These are phyloP conservation scores for Withania somnifera DNA, from an alignment of 305 asterid genomes.

Conservation along the genomic window DNA sequence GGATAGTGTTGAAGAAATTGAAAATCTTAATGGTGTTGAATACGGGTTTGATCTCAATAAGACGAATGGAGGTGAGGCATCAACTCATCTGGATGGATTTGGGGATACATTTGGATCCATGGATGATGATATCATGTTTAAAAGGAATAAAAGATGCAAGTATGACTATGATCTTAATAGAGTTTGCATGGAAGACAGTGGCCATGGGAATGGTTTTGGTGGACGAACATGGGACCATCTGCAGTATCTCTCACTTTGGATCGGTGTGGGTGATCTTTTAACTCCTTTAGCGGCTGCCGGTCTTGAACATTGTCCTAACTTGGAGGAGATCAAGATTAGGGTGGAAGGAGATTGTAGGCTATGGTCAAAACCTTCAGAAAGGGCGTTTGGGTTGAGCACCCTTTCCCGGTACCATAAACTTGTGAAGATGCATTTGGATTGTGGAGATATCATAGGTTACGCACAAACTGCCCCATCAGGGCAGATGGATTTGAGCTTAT, in stretches of 20 bases:
- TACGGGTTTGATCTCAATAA: conserved; percentile 36
- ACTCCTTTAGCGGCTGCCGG: conserved; percentile 48
- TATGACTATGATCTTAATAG: conserved; percentile 34
- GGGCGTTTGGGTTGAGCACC: conserved; percentile 50
- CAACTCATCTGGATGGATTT: conserved; percentile 1
- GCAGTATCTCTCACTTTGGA: conserved; percentile 60
- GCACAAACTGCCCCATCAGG: conserved; percentile 82
- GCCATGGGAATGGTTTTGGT: conserved; percentile 5
- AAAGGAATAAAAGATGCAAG: conserved; percentile 21
- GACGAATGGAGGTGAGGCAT: conserved; percentile 22
- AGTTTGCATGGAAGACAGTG: conserved; percentile 14
- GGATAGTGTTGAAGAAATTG: conserved; percentile 34
- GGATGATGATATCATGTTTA: conserved; percentile 16
- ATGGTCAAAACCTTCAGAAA: conserved; percentile 37
- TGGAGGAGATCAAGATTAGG: conserved; percentile 70
- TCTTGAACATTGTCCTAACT: conserved; percentile 54
- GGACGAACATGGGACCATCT: conserved; percentile 53
- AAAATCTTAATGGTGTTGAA: conserved; percentile 25
- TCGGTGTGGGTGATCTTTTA: conserved; percentile 63
- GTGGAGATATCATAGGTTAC: conserved; percentile 72
- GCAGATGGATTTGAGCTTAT: conserved; percentile 80
- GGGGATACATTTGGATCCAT: background rate
- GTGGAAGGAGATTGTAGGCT: conserved; percentile 83
- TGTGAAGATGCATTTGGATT: conserved; percentile 65
- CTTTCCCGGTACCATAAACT: conserved; percentile 40